These are phyloP conservation scores for Metschnikowia continentalis DNA, from an alignment of 805 yeast species.

Conservation along the genomic window DNA sequence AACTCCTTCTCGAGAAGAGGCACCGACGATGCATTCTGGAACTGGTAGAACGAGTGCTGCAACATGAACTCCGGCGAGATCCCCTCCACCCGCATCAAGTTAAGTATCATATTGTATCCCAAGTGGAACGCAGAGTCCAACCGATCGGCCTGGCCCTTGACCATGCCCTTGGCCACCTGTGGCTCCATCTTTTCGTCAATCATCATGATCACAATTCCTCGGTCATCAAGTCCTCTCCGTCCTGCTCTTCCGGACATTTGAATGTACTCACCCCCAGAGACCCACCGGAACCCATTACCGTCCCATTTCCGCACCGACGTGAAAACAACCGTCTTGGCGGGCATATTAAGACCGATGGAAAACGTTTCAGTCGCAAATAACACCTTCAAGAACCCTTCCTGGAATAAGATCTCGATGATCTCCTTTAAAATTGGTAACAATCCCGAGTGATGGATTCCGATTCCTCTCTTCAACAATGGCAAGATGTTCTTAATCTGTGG, in stretches of 20 bases:
- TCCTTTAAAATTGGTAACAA: slow-evolving; percentile 88
- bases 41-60: slow-evolving; percentile 90
- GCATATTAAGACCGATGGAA: slow-evolving; percentile 98
- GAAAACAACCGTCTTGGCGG: slow-evolving; percentile 97
- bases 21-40: slow-evolving; percentile 87
- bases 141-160: slow-evolving; percentile 97
- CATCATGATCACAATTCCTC: slow-evolving; percentile 99
- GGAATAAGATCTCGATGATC: slow-evolving; percentile 92
- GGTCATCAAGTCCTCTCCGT: slow-evolving; percentile 97
- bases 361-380: slow-evolving; percentile 97
- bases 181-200: slow-evolving; percentile 99
- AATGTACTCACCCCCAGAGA: slow-evolving; percentile 98
- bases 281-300: slow-evolving; percentile 97
- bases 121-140: slow-evolving; percentile 96
- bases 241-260: slow-evolving; percentile 99
- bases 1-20: slow-evolving; percentile 75
- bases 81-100: slow-evolving; percentile 95
- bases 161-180: slow-evolving; percentile 98
- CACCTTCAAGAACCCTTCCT: slow-evolving; percentile 92
- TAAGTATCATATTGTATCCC: slow-evolving; percentile 95
- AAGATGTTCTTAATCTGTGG: slow-evolving; percentile 92
- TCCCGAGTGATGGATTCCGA: slow-evolving; percentile 98
- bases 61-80: slow-evolving; percentile 97
- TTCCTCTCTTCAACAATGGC: slow-evolving; percentile 89
- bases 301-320: slow-evolving; percentile 98